A percentile compares a stretch with the other conserved stretches of the same genome.
Conservation (phyloP, 2,329 filamentous ascomycete species). For the Dothistroma septosporum region DNA sequence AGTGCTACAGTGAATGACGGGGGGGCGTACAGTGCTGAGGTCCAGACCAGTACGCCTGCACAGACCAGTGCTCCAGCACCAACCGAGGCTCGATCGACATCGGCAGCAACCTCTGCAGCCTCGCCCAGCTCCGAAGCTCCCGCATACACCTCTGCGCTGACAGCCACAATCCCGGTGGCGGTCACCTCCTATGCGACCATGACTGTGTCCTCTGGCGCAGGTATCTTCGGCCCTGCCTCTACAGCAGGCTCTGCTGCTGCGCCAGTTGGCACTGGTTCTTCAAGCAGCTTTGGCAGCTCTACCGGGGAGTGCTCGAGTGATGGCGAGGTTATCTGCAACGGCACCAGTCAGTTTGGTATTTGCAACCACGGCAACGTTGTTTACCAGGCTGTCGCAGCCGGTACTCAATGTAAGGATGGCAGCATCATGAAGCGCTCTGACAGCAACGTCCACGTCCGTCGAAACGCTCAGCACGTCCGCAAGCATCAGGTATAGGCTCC, state of each 20-base stretch:
- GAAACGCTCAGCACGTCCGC: constrained; percentile 7
- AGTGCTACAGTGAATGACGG: constrained; percentile 1
- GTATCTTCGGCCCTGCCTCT: constrained; percentile 9
- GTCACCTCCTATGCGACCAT: constrained; percentile 1
- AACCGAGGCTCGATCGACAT: constrained; percentile 14
- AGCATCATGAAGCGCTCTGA: constrained; percentile 28
- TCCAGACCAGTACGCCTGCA: neutral
- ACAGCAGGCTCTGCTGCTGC: constrained; percentile 8
- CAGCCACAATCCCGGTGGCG: neutral
- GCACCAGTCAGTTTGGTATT: constrained; percentile 40
- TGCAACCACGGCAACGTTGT: constrained; percentile 42
- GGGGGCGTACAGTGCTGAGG: constrained; percentile 1
- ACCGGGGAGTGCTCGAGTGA: constrained; percentile 22
- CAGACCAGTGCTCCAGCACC: constrained; percentile 4
- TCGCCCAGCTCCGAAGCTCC: neutral
- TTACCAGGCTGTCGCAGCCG: constrained; percentile 42
- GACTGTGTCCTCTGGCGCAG: constrained; percentile 2
- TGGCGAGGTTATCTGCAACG: constrained; percentile 39
- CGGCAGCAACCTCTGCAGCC: constrained; percentile 1
- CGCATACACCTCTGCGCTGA: neutral
- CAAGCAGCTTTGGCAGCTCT: constrained; percentile 21
- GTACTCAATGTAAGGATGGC: constrained; percentile 44
- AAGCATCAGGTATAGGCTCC: neutral
- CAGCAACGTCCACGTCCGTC: constrained; percentile 14
- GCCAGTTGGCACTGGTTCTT: constrained; percentile 9